Percentiles rank a stretch among this genome's conserved stretches.
Evolutionary conservation across 805 yeast species (phyloP).

Genomic region (Candida ulmi): DNA sequence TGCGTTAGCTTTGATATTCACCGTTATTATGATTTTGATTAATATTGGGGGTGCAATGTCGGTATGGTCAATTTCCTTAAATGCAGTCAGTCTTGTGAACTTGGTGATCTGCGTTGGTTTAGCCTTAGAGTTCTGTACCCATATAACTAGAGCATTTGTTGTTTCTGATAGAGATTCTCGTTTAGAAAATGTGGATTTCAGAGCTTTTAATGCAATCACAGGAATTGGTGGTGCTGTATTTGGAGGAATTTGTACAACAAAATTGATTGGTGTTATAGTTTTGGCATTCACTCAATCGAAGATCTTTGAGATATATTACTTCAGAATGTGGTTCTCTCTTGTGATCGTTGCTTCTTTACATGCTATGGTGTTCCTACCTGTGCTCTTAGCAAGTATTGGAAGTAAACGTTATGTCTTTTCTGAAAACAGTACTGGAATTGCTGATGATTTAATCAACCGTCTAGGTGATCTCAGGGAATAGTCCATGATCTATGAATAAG

Average conservation of each 20-base stretch:
- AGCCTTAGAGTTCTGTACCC: conserved; percentile 90
- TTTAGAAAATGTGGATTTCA: conserved; percentile 21
- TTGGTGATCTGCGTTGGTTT: conserved; percentile 88
- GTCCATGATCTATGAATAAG: neutral
- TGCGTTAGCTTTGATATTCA: conserved; percentile 48
- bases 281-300: conserved; percentile 82
- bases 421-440: conserved; percentile 27
- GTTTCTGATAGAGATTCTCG: conserved; percentile 31
- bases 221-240: conserved; percentile 88
- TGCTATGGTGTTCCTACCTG: conserved; percentile 74
- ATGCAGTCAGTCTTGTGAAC: conserved; percentile 87
- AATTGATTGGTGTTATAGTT: conserved; percentile 80
- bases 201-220: conserved; percentile 53
- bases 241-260: conserved; percentile 87
- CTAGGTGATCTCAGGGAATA: conserved; percentile 7
- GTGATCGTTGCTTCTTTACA: conserved; percentile 75
- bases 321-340: conserved; percentile 88
- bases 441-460: conserved; percentile 24
- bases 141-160: conserved; percentile 70
- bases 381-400: conserved; percentile 59
- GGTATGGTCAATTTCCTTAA: conserved; percentile 66
- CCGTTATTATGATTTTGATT: conserved; percentile 59
- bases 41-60: conserved; percentile 81
- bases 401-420: conserved; percentile 46
- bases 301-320: conserved; percentile 87